Base-by-base conservation (phyloP, 768 basidiomycete genomes). In the Lactarius psammicola region DNA sequence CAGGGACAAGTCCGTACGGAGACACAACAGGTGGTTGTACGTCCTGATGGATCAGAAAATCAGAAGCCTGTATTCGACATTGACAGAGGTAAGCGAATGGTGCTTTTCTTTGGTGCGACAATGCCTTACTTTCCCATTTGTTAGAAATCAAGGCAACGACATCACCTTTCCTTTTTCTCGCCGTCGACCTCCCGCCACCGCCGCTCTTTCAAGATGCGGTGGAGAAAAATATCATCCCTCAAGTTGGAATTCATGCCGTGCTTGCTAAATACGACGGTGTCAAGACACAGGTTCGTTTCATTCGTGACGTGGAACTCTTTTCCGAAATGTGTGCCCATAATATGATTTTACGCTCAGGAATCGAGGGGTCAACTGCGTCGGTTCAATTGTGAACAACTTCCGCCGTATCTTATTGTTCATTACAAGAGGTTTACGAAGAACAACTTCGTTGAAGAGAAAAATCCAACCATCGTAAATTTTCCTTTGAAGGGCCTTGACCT, bases 181-280 rank as follows among this genome's bases (percentile, higher is more conserved):
- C 96, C 1, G 87, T 98, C 33, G 97, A 99, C 78, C 84, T 98
- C 30, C 97, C 97, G 20, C 92, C 97, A 0, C 95, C 95, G n/a
- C 97, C 96, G 18, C 79, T 99, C 44, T 99, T 98, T 78, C 96
- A 98, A 77, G 95, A 98, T 74, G 79, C 91, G 4, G 85, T 96
- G 55, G 95, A 97, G 80, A 97, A 97, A 79, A 98, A 98, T 75
- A 98, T 99, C 75, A 97, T 98, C 69, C 97, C 97, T 36, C 97
- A 99, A 82, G 93, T 97, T 67, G 90, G 89, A 55, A 87, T 99
- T 64, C 87, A 94, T 65, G 87, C 88, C 13, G 88, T 98, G 33
- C 82, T 98, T 28, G 84, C 90, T 23, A 99, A 99, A 77, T 99
- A 95, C 76, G 94, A 98, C 76, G 97, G 97, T 17, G 80, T 79